A percentile compares a stretch with the other conserved stretches of the same genome.
phyloP scores from a whole-genome alignment of 176 grass and related monocot genomes.

The maize (Zea mays) region Zm-B73-REFERENCE-NAM-5.0 NC_050100.1:147041001-147041500 shows the following conservation, averaged over 20 bases:
- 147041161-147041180: background rate
- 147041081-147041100: background rate
- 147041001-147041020: background rate
- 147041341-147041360: background rate
- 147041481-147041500: background rate
- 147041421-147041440: background rate
- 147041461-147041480: background rate
- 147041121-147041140: background rate
- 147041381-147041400: background rate
- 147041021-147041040: background rate
- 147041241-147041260: background rate
- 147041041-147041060: background rate
- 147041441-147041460: slow-evolving; percentile 12
- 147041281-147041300: background rate
- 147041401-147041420: background rate
- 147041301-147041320: background rate
- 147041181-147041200: background rate
- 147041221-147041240: background rate
- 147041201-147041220: background rate
- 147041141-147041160: background rate
- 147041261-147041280: background rate
- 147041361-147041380: background rate
- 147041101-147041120: background rate
- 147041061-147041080: background rate
- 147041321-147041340: background rate